These are phyloP conservation scores for Luzula sylvatica DNA, from an alignment of 176 grass and related monocot genomes.

Conservation along the genomic window DNA sequence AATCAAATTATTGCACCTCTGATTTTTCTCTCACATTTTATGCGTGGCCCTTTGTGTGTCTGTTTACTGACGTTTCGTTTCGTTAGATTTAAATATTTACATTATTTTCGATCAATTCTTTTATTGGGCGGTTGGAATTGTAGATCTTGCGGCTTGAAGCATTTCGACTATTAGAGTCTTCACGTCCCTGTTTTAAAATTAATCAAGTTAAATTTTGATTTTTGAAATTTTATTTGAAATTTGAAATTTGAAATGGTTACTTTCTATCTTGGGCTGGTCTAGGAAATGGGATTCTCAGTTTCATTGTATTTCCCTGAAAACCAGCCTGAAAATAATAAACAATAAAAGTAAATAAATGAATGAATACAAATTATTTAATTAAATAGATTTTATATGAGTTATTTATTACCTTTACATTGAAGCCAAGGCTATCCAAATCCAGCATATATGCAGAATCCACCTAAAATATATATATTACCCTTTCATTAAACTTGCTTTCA, in stretches of 20 bases:
- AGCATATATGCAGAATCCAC: slow-evolving; percentile 88
- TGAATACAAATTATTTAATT: slow-evolving; percentile 1
- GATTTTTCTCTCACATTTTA: not conserved
- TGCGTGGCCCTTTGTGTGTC: no score
- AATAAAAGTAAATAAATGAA: slow-evolving; percentile 1
- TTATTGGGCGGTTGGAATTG: slow-evolving; percentile 25
- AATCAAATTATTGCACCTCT: slow-evolving; percentile 13
- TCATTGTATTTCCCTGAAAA: slow-evolving; percentile 58
- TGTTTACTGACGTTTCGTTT: no score
- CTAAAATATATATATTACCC: slow-evolving; percentile 24
- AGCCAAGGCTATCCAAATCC: slow-evolving; percentile 82
- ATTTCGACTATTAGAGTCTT: slow-evolving; percentile 94
- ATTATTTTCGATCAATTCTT: not conserved
- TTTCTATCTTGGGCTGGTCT: slow-evolving; percentile 77
- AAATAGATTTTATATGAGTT: not conserved
- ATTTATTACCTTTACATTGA: slow-evolving; percentile 76
- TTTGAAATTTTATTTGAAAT: not conserved
- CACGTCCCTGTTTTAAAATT: slow-evolving; percentile 47
- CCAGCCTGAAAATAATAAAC: slow-evolving; percentile 47
- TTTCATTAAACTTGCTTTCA: slow-evolving; percentile 1
- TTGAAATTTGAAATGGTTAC: slow-evolving; percentile 22
- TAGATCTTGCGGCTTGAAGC: slow-evolving; percentile 69
- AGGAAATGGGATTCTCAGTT: slow-evolving; percentile 85
- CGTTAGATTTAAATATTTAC: not conserved
- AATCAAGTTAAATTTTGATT: not conserved